phyloP scores from a whole-genome alignment of 2,329 filamentous ascomycete species.

The Xylariales sp. region DNA sequence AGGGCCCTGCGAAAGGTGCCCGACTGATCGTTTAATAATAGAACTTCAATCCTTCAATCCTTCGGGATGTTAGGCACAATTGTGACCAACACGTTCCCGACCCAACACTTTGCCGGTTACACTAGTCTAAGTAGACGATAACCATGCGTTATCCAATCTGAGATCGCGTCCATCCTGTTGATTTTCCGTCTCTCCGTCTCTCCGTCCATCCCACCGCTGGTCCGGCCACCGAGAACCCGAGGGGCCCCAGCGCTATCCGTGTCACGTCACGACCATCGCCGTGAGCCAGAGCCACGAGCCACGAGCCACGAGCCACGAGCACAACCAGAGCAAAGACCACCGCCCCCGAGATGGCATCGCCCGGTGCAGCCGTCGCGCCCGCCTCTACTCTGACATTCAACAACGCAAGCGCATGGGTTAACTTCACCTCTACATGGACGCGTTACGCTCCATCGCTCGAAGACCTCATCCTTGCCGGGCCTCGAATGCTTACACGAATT shows the following conservation, averaged over 20 bases:
- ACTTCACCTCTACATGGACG: slow-evolving; percentile 66
- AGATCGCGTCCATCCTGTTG: slow-evolving; percentile 22
- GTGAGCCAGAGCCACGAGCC: too few species aligned
- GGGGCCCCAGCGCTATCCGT: background rate
- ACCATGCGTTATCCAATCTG: slow-evolving; percentile 29
- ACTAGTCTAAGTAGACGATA: background rate
- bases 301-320: slow-evolving; percentile 3
- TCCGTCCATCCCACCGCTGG: slow-evolving; percentile 7
- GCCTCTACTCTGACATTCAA: slow-evolving; percentile 52
- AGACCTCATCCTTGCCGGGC: slow-evolving; percentile 76
- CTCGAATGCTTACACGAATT: slow-evolving; percentile 73
- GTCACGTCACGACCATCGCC: background rate
- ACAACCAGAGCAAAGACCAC: slow-evolving; percentile 2
- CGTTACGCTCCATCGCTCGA: slow-evolving; percentile 72
- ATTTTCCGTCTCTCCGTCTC: slow-evolving; percentile 13
- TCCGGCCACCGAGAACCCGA: slow-evolving; percentile 16
- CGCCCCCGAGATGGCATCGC: slow-evolving; percentile 46
- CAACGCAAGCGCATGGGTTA: slow-evolving; percentile 61
- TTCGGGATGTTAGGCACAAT: slow-evolving; percentile 23
- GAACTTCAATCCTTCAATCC: background rate
- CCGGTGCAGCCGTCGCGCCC: slow-evolving; percentile 46
- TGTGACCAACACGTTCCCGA: slow-evolving; percentile 8
- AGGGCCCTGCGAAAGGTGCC: slow-evolving; percentile 8
- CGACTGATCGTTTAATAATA: slow-evolving; percentile 16
- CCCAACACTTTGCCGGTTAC: background rate